Evolutionary conservation across 148 eudicot genomes (phyloP).

Genomic region (Cornus controversa): DNA sequence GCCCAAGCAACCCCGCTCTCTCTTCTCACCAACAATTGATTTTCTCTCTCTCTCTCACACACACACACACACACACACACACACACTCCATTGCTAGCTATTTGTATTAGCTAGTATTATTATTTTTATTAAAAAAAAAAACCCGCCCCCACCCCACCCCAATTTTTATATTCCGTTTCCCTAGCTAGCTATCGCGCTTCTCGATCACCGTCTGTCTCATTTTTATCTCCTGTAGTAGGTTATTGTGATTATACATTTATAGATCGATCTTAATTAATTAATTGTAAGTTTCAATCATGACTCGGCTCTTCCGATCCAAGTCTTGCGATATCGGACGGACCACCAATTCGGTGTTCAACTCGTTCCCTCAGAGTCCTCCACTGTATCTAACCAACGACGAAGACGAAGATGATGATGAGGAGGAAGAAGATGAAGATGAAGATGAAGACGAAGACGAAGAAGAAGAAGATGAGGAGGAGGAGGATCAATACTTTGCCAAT

Average conservation of each 20-base stretch:
- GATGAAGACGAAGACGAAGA: constrained; percentile 22
- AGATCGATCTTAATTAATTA: background rate
- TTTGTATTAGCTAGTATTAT: too few species aligned
- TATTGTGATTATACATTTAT: background rate
- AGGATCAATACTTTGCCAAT: constrained; percentile 15
- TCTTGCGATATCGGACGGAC: constrained; percentile 44
- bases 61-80: too few species aligned
- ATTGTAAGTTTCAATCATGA: constrained; percentile 32
- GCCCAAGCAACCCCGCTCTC: constrained; percentile 19
- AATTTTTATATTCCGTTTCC: background rate
- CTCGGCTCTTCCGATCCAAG: constrained; percentile 71
- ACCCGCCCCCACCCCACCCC: background rate
- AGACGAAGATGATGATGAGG: constrained; percentile 17
- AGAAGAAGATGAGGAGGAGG: constrained; percentile 25
- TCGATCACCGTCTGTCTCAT: background rate
- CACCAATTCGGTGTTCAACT: constrained; percentile 14
- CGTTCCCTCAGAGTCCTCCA: constrained; percentile 21
- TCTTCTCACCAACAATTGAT: background rate
- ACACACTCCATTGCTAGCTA: too few species aligned
- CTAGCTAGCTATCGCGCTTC: too few species aligned
- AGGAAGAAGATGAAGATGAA: constrained; percentile 20
- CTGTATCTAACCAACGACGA: constrained; percentile 23
- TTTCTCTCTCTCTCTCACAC: background rate
- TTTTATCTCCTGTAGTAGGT: background rate
- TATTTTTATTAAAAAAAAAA: background rate